Base-by-base conservation (phyloP, 139 green algal genomes). In the Coelastrella sp. region DNA sequence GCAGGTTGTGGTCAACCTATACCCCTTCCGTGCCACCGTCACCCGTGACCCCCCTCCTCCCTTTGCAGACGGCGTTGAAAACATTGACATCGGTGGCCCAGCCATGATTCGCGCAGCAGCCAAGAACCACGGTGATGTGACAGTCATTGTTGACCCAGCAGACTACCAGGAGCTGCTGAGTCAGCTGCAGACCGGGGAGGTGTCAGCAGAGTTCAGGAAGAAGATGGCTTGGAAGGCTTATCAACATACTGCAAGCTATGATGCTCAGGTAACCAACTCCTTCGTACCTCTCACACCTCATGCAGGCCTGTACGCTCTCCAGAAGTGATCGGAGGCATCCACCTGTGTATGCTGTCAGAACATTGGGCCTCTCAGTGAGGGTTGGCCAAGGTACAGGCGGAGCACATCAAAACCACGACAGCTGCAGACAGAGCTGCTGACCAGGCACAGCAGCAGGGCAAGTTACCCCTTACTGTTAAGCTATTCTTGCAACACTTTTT, bases 1-100 rank as follows among this genome's bases (percentile, higher is more conserved):
- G 75, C 87, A 96, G 94, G 94, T 99, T 22, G 93, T 99, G 0
- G 97, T 99, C 11, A 99, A 99, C 94, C 94, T 99, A 64, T 99
- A 99, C 94, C 98, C 98, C 22, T 99, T 99, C 95, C 93, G 97
- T 54, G 93, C 95, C 68, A 99, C 98, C 0, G 98, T 99, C 14
- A 98, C 97, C 0, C 88, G 91, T 8, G 92, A 80, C 22, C 91
- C 90, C 19, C 87, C 93, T 14, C 95, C 96, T n/a, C 88, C 87
- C 2, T 99, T 98, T 87, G 96, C 97, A 82, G 94, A 96, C 19
- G 96, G 95, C 6, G 95, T 99, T 13, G 98, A 99, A 95, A 99
- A 99, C 93, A 99, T 99, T 68, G 98, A 99, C 95, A 99, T 99
- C 75, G 98, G 98, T 32, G 98, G 98, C 3, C 98, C 98, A 8